Evolutionary conservation across 495 filamentous ascomycete species (phyloP), one percentile per base, ranked within the genome.

Genomic region (Parmelia sp.): DNA sequence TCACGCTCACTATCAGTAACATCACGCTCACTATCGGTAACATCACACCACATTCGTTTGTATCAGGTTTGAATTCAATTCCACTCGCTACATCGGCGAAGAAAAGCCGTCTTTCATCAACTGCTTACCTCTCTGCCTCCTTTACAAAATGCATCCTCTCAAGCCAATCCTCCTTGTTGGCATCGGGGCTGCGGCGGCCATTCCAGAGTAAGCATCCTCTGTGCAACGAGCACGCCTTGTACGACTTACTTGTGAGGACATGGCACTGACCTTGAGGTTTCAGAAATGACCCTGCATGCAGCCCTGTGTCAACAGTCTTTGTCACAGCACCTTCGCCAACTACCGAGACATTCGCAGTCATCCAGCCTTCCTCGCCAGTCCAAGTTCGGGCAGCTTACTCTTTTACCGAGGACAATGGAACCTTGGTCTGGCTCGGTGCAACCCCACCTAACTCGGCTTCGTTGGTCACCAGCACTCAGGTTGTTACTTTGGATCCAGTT

Each of bases 321-420:
- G 29, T 63, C 61, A 63, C 61, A 31, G 27, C 57, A 11, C 39
- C 63, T 42, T 65, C 57, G 23, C 56, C 63, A 25, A 58, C 27
- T 33, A 69, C 65, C 12, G 58, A 66, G 65, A 69, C 67, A 14
- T 23, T 65, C 56, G 65, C 42, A 42, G 31, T 67, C 19, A 29
- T 65, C 4, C 44, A 62, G 14, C 49, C 36, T 44, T 58, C 58
- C 5, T 37, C 63, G 40, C n/a, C 36, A 35, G 60, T 56, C 37
- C 27, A 51, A 21, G 63, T 53, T 59, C 49, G 31, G 31, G 49
- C 12, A 53, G 25, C 21, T 25, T 69, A 64, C 19, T 69, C 57
- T 57, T 69, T 67, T 40, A 42, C 58, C 33, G 61, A 65, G 25
- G 51, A 67, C 10, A 65, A 67, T 60, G 65, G 65, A 12, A 65